These are phyloP conservation scores for Apiosordaria backusii DNA, from an alignment of 495 filamentous ascomycete species.

Conservation along the genomic window DNA sequence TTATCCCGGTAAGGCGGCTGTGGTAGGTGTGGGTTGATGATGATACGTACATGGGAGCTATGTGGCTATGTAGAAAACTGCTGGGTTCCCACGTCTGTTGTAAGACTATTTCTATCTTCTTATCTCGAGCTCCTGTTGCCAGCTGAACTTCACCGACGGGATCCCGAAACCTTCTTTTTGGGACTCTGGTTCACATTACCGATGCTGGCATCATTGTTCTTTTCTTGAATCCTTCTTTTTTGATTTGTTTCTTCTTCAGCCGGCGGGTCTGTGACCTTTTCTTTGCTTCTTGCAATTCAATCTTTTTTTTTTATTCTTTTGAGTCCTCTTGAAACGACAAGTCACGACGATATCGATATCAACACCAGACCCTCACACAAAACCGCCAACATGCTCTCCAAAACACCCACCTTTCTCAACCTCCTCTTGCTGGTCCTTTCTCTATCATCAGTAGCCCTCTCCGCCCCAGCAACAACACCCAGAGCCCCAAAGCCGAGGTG, in stretches of 20 bases:
- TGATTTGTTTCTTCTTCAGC: background rate
- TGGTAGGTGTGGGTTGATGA: background rate
- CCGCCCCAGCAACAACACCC: slow-evolving; percentile 10
- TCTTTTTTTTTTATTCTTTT: background rate
- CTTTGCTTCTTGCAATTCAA: background rate
- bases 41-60: background rate
- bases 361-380: slow-evolving; percentile 6
- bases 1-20: background rate
- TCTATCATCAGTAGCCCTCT: slow-evolving; percentile 16
- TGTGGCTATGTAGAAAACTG: background rate
- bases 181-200: background rate
- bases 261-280: slow-evolving; percentile 17
- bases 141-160: background rate
- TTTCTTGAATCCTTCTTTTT: background rate
- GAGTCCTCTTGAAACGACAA: background rate
- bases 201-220: slow-evolving; percentile 21
- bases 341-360: background rate
- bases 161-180: background rate
- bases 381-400: slow-evolving; percentile 19
- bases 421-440: slow-evolving; percentile 19
- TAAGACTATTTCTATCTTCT: background rate
- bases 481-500: slow-evolving; percentile 1
- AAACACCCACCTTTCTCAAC: slow-evolving; percentile 15
- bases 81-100: background rate
- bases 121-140: background rate